These are phyloP conservation scores for Alternaria ethzedia DNA, from an alignment of 2,329 filamentous ascomycete species.

Conservation along the genomic window DNA sequence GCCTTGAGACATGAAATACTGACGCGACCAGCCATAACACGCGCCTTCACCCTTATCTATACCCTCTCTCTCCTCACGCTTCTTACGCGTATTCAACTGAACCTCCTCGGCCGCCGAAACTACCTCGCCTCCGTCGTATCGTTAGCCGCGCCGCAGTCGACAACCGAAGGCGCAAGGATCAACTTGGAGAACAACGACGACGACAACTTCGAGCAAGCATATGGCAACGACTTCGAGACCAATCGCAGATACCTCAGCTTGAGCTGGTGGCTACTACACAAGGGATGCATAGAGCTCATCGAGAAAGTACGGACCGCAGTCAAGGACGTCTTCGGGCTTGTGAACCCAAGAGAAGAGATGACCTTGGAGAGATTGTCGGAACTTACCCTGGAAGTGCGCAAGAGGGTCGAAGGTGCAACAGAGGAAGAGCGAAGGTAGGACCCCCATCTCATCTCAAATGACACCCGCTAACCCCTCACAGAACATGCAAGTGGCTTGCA, in stretches of 20 bases:
- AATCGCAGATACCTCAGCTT: slow-evolving; percentile 95
- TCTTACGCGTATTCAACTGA: slow-evolving; percentile 93
- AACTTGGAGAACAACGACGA: slow-evolving; percentile 93
- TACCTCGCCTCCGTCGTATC: slow-evolving; percentile 96
- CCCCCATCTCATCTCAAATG: background rate
- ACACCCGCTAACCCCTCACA: slow-evolving; percentile 22
- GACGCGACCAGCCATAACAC: slow-evolving; percentile 73
- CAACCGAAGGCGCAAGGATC: slow-evolving; percentile 75
- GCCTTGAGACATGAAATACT: slow-evolving; percentile 16
- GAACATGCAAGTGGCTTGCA: slow-evolving; percentile 74
- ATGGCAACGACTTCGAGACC: slow-evolving; percentile 93
- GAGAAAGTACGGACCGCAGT: slow-evolving; percentile 84
- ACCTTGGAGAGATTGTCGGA: slow-evolving; percentile 80
- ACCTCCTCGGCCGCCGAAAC: slow-evolving; percentile 90
- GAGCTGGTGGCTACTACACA: slow-evolving; percentile 96
- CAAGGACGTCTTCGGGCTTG: slow-evolving; percentile 82
- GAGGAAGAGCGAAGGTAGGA: slow-evolving; percentile 65
- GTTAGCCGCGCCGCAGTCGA: slow-evolving; percentile 72
- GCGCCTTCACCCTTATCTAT: slow-evolving; percentile 90
- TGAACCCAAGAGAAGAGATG: slow-evolving; percentile 88
- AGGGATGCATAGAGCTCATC: slow-evolving; percentile 84
- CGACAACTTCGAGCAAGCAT: slow-evolving; percentile 78
- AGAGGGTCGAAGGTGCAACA: slow-evolving; percentile 78
- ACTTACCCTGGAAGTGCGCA: slow-evolving; percentile 81
- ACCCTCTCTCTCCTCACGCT: slow-evolving; percentile 87